phyloP scores from a whole-genome alignment of 345 rosid genomes.

The Abelmoschus esculentus region DNA sequence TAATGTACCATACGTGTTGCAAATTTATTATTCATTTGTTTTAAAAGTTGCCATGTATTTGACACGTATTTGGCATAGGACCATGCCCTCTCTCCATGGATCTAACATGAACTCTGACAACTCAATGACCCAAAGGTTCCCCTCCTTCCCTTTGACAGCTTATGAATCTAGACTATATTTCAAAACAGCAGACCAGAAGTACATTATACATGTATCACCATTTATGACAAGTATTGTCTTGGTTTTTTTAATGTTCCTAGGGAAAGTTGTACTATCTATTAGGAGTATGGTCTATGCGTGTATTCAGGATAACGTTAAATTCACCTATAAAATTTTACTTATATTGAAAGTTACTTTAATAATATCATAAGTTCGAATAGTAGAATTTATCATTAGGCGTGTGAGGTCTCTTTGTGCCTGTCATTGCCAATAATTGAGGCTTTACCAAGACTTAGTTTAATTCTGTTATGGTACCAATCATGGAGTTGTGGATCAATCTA shows the following conservation, averaged over 20 bases:
- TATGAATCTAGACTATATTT: not conserved
- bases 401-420: slow-evolving; percentile 7
- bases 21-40: not conserved
- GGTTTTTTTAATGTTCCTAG: slow-evolving; percentile 14
- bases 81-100: slow-evolving; percentile 10
- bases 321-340: no score
- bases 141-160: not conserved
- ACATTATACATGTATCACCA: not conserved
- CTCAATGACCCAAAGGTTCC: slow-evolving; percentile 7
- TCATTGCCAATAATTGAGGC: slow-evolving; percentile 42
- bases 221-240: slow-evolving; percentile 5
- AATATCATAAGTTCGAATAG: no score
- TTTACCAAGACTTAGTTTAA: slow-evolving; percentile 26
- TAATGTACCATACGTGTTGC: slow-evolving; percentile 14
- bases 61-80: slow-evolving; percentile 19
- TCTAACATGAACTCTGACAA: slow-evolving; percentile 15
- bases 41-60: not conserved
- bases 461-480: slow-evolving; percentile 49
- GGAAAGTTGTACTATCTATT: not conserved
- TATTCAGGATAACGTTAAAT: not conserved
- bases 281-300: not conserved
- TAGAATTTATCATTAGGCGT: no score
- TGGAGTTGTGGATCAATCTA: slow-evolving; percentile 22
- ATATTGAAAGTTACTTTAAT: no score
- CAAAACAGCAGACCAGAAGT: not conserved